Conservation (phyloP, 176 grass and related monocot genomes). For the Avena eriantha region DNA sequence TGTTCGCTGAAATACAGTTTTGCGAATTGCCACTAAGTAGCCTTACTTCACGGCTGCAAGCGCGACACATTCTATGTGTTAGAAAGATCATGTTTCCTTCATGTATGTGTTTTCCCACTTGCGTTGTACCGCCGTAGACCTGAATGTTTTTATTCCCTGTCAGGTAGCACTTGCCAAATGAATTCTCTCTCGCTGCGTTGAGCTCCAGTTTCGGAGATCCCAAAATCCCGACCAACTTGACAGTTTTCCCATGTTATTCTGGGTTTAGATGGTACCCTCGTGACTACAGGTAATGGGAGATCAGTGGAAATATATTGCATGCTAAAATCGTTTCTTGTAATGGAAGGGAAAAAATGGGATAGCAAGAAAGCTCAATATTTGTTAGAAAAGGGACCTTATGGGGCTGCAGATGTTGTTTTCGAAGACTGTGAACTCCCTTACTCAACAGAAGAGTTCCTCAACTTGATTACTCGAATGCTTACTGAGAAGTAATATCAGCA, state of each 20-base stretch:
- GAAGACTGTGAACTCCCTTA: conserved; percentile 88
- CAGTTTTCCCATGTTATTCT: conserved; percentile 83
- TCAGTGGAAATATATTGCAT: neutral
- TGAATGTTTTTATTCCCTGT: neutral
- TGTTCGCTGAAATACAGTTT: neutral
- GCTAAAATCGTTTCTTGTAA: conserved; percentile 65
- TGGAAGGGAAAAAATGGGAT: conserved; percentile 85
- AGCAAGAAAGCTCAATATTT: conserved; percentile 66
- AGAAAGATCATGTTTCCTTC: neutral
- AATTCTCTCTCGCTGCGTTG: neutral
- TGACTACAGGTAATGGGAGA: conserved; percentile 73
- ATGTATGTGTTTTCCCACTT: neutral
- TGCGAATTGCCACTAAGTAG: neutral
- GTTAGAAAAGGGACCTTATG: conserved; percentile 66
- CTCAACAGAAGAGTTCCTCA: conserved; percentile 74
- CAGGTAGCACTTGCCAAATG: neutral
- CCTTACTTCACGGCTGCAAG: neutral
- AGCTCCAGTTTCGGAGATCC: neutral
- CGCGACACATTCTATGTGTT: neutral
- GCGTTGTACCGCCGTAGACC: neutral
- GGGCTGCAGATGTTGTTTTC: conserved; percentile 68
- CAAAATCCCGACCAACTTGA: neutral
- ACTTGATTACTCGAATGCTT: conserved; percentile 71
- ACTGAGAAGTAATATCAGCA: too few relatives aligned
- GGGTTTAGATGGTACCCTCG: conserved; percentile 92